A percentile compares a stretch with the other conserved stretches of the same genome.
Evolutionary conservation across 805 yeast genomes (phyloP).

Genomic region (Kockiozyma suomiensis): DNA sequence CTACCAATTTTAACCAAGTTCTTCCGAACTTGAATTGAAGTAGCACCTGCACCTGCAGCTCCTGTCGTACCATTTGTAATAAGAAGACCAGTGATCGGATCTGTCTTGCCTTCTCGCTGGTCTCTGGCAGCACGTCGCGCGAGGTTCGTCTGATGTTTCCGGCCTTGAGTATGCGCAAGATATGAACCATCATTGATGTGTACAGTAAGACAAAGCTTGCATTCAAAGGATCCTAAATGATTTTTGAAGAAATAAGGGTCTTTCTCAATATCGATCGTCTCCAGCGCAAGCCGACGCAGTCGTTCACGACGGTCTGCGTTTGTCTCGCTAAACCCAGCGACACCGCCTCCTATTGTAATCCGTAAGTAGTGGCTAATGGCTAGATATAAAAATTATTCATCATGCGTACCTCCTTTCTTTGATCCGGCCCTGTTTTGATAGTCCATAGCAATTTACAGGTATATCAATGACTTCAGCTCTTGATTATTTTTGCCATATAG

Average conservation of each 20-base stretch:
- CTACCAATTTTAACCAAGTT: conserved; percentile 64
- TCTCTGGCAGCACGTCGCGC: conserved; percentile 54
- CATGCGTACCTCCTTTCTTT: conserved; percentile 62
- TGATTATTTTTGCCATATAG: too few relatives aligned
- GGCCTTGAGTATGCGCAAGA: conserved; percentile 80
- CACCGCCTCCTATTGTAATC: conserved; percentile 62
- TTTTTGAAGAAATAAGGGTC: conserved; percentile 87
- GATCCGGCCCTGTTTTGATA: conserved; percentile 88
- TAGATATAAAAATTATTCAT: neutral
- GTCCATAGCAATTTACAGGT: conserved; percentile 80
- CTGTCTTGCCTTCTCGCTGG: conserved; percentile 34
- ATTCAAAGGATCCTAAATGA: conserved; percentile 82
- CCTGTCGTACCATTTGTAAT: conserved; percentile 15
- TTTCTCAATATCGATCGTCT: conserved; percentile 48
- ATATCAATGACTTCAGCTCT: too few relatives aligned
- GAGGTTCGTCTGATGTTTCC: conserved; percentile 75
- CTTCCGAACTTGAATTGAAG: conserved; percentile 50
- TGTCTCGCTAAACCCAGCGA: conserved; percentile 72
- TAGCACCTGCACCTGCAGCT: conserved; percentile 35
- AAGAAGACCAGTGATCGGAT: conserved; percentile 22
- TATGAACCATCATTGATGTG: conserved; percentile 82
- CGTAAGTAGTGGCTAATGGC: neutral
- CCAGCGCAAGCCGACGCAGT: conserved; percentile 60
- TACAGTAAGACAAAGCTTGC: conserved; percentile 78
- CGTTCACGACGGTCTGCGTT: conserved; percentile 71